Evolutionary conservation across 352 stramenopile genomes (phyloP).

Genomic region (Aphanomyces astaci): DNA sequence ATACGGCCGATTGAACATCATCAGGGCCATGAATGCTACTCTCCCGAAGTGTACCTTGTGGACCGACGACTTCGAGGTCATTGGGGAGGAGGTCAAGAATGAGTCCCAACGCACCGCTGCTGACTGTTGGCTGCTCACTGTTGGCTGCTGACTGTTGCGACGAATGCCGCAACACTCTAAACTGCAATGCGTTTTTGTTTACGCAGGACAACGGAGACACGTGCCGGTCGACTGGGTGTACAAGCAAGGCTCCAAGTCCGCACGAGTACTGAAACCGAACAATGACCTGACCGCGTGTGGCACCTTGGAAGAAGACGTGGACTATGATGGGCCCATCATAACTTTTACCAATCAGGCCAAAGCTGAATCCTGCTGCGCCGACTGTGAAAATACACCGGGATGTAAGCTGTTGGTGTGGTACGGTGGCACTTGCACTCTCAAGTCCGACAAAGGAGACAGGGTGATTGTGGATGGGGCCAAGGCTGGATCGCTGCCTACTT

Average conservation of each 20-base stretch:
- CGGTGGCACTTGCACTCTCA: slow-evolving; percentile 3
- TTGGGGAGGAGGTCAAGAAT: slow-evolving; percentile 26
- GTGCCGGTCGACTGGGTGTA: neutral
- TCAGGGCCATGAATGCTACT: neutral
- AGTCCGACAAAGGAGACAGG: neutral
- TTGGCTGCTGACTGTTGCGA: slow-evolving; percentile 33
- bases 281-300: neutral
- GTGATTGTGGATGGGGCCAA: neutral
- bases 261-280: neutral
- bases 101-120: slow-evolving; percentile 12
- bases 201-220: slow-evolving; percentile 5
- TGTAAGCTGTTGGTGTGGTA: slow-evolving; percentile 17
- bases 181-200: neutral
- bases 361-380: slow-evolving; percentile 15
- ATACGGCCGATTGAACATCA: slow-evolving; percentile 22
- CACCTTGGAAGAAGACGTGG: neutral
- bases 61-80: slow-evolving; percentile 21
- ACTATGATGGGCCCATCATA: slow-evolving; percentile 14
- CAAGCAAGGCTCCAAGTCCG: neutral
- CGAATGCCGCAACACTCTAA: slow-evolving; percentile 21
- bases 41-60: neutral
- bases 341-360: neutral
- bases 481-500: neutral
- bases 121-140: no score
- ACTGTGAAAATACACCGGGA: neutral